These are phyloP conservation scores for Trapa incisa DNA, from an alignment of 345 rosid genomes.

Conservation along the genomic window DNA sequence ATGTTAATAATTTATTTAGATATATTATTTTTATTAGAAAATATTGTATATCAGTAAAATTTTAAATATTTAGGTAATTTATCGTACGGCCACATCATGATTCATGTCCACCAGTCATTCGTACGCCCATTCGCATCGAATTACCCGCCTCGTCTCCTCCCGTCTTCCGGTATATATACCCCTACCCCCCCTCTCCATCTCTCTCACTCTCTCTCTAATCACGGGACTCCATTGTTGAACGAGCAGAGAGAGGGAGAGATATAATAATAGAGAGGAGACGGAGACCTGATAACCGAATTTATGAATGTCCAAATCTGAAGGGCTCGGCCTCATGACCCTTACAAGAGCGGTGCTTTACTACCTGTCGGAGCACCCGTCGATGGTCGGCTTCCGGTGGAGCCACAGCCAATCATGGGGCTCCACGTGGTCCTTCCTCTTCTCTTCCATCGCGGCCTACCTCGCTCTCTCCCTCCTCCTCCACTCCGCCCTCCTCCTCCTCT, in stretches of 20 bases:
- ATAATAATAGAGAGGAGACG: background rate
- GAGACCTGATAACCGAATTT: background rate
- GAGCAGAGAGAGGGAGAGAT: background rate
- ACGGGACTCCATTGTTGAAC: background rate
- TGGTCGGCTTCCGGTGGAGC: constrained; percentile 79
- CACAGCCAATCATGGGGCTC: constrained; percentile 75
- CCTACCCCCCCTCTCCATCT: background rate
- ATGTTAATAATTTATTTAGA: no score
- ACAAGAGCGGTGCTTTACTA: constrained; percentile 30
- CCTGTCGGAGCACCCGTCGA: constrained; percentile 72
- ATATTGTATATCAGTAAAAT: no score
- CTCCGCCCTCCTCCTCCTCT: constrained; percentile 23
- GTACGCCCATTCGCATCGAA: background rate
- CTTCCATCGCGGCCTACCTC: constrained; percentile 50
- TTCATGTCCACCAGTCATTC: constrained; percentile 12
- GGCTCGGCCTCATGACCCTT: constrained; percentile 5
- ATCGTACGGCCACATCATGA: background rate
- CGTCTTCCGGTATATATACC: background rate
- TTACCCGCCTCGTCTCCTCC: background rate
- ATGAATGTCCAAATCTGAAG: background rate
- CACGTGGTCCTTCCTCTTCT: constrained; percentile 77
- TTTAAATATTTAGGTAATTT: no score
- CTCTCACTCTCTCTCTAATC: constrained; percentile 4
- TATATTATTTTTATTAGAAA: no score
- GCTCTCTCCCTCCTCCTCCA: constrained; percentile 36